Percentiles rank a stretch among this genome's conserved stretches.
Conservation (phyloP, 441 rosid species). For the Theobroma grandiflorum region DNA sequence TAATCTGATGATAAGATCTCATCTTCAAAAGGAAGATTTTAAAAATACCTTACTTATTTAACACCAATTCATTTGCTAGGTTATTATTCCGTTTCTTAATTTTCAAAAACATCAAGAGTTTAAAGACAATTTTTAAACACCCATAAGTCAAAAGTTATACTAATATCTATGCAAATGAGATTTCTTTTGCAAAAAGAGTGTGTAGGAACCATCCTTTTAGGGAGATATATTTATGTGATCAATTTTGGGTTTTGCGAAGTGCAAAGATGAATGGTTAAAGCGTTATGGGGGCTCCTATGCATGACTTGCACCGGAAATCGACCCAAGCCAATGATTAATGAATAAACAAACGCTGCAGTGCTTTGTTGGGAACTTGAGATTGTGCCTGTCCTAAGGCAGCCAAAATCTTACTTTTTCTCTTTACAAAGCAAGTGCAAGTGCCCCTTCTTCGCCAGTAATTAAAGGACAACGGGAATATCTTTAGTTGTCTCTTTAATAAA, state of each 20-base stretch:
- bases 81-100: conserved; percentile 18
- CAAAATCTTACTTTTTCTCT: conserved; percentile 63
- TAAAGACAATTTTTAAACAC: conserved; percentile 28
- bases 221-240: neutral
- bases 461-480: conserved; percentile 51
- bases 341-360: conserved; percentile 13
- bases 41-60: neutral
- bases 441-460: conserved; percentile 32
- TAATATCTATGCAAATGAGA: conserved; percentile 25
- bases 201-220: conserved; percentile 6
- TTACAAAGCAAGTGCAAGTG: conserved; percentile 56
- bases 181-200: conserved; percentile 25
- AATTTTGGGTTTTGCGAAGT: conserved; percentile 9
- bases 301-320: conserved; percentile 23
- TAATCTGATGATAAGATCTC: neutral
- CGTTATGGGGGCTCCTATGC: neutral
- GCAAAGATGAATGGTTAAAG: conserved; percentile 23
- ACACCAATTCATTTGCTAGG: conserved; percentile 27
- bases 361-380: conserved; percentile 34
- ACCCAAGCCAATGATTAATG: conserved; percentile 40
- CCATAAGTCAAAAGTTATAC: conserved; percentile 12
- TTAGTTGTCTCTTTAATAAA: conserved; percentile 62
- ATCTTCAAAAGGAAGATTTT: neutral
- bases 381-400: conserved; percentile 39
- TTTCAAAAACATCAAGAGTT: conserved; percentile 25